phyloP scores from a whole-genome alignment of 805 yeast genomes.

The Isabelozyma gotoi region DNA sequence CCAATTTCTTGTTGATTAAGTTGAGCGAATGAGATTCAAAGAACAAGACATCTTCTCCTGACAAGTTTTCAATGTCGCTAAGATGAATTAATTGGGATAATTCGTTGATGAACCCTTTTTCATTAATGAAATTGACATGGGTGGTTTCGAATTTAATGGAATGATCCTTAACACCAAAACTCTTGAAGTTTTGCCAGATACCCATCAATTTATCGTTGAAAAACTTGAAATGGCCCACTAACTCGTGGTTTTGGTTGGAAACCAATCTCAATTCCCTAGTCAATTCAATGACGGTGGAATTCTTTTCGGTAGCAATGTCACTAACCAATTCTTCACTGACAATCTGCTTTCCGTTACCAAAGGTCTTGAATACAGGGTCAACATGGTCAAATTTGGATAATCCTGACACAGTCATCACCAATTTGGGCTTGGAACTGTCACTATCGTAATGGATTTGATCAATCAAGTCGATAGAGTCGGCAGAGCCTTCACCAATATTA shows the following conservation, averaged over 20 bases:
- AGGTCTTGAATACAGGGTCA: not conserved
- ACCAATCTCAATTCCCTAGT: constrained; percentile 26
- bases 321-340: not conserved
- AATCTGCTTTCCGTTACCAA: not conserved
- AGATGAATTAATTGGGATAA: constrained; percentile 47
- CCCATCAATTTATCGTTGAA: constrained; percentile 29
- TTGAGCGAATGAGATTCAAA: constrained; percentile 44
- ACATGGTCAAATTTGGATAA: constrained; percentile 1
- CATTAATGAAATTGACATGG: constrained; percentile 36
- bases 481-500: constrained; percentile 28
- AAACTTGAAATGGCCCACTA: constrained; percentile 20
- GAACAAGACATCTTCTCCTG: constrained; percentile 24
- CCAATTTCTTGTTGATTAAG: constrained; percentile 43
- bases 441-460: constrained; percentile 12
- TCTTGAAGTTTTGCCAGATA: constrained; percentile 37
- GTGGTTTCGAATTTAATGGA: constrained; percentile 20
- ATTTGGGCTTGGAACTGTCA: constrained; percentile 18
- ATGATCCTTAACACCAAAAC: constrained; percentile 9
- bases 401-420: constrained; percentile 33
- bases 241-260: constrained; percentile 2
- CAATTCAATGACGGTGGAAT: constrained; percentile 1
- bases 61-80: constrained; percentile 18
- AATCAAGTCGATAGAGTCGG: constrained; percentile 22
- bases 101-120: constrained; percentile 48
- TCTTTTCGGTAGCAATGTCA: not conserved